phyloP scores from a whole-genome alignment of 371 early-diverging fungal species.

The Mucor plumbeus region DNA sequence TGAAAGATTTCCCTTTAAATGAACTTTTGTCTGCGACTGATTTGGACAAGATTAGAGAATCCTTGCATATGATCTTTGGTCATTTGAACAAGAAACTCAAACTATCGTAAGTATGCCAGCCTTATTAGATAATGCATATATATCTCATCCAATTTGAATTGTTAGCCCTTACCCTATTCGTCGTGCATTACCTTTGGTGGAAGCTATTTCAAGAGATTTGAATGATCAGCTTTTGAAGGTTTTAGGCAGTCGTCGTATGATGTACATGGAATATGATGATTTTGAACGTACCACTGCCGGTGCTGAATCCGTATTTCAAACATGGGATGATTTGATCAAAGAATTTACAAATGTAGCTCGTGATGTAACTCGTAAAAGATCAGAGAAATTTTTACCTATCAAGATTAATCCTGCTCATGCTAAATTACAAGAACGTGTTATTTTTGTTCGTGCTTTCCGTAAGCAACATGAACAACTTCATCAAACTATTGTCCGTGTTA shows the following conservation, averaged over 20 bases:
- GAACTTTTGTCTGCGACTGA: slow-evolving; percentile 96
- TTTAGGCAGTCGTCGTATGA: slow-evolving; percentile 86
- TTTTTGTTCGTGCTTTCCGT: slow-evolving; percentile 90
- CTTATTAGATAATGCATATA: not conserved
- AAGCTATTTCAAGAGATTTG: slow-evolving; percentile 94
- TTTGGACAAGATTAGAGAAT: slow-evolving; percentile 80
- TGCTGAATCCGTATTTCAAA: slow-evolving; percentile 87
- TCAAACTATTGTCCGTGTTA: slow-evolving; percentile 92
- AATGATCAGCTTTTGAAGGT: slow-evolving; percentile 92
- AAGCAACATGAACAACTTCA: slow-evolving; percentile 96
- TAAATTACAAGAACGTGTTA: slow-evolving; percentile 92
- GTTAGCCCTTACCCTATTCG: slow-evolving; percentile 91
- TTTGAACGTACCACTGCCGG: slow-evolving; percentile 87
- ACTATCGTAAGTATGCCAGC: slow-evolving; percentile 66
- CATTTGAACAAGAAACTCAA: slow-evolving; percentile 97
- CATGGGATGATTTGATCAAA: slow-evolving; percentile 95
- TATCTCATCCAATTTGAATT: not conserved
- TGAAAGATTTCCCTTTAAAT: slow-evolving; percentile 98
- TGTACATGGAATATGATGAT: slow-evolving; percentile 89
- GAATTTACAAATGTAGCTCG: slow-evolving; percentile 96
- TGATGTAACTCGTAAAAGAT: slow-evolving; percentile 91
- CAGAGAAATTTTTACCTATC: slow-evolving; percentile 94
- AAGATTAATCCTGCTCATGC: slow-evolving; percentile 93
- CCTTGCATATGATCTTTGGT: slow-evolving; percentile 85
- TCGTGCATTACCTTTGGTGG: slow-evolving; percentile 91